phyloP scores from a whole-genome alignment of 257 asterid genomes.

The Plectranthus barbatus region DNA sequence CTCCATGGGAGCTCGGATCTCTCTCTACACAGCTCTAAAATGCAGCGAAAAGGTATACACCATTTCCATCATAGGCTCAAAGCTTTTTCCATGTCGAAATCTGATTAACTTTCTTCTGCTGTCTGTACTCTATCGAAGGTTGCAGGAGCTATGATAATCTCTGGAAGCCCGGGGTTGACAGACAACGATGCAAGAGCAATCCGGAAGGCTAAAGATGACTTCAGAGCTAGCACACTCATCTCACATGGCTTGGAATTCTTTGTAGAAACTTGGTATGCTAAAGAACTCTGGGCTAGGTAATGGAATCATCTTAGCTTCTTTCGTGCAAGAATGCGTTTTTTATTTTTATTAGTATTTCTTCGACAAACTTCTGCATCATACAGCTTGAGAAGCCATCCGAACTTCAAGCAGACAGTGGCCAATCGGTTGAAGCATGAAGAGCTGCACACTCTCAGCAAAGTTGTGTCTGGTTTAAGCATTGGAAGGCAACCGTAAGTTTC shows the following conservation, averaged over 20 bases:
- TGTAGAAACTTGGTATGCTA: constrained; percentile 72
- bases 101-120: not conserved
- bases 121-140: constrained; percentile 21
- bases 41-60: constrained; percentile 48
- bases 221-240: constrained; percentile 58
- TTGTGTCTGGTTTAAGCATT: constrained; percentile 59
- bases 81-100: not conserved
- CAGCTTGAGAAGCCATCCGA: too few species aligned
- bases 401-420: constrained; percentile 37
- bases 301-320: not conserved
- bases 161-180: constrained; percentile 89
- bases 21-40: constrained; percentile 67
- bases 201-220: constrained; percentile 77
- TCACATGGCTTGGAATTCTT: constrained; percentile 67
- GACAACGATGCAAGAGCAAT: constrained; percentile 48
- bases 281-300: constrained; percentile 84
- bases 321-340: not conserved
- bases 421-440: constrained; percentile 65
- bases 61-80: not conserved
- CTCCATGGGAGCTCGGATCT: constrained; percentile 94
- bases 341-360: not conserved
- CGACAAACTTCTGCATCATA: not conserved
- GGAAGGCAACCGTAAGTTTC: constrained; percentile 91
- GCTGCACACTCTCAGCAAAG: constrained; percentile 56
- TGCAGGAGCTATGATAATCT: constrained; percentile 69